A percentile compares a stretch with the other conserved stretches of the same genome.
Evolutionary conservation across 148 eudicot genomes (phyloP).

Genomic region (Camellia japonica): DNA sequence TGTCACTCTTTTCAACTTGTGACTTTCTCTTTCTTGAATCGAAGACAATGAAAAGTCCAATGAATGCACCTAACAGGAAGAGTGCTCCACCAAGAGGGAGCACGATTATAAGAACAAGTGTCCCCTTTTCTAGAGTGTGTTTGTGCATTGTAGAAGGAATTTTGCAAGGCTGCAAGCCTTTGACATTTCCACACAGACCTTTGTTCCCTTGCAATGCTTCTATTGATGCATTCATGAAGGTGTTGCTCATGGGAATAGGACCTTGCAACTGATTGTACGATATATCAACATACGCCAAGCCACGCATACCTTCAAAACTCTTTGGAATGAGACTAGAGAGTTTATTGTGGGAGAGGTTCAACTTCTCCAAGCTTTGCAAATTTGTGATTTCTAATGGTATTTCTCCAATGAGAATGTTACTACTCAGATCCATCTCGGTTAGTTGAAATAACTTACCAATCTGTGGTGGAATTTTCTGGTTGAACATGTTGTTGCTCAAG

Average conservation of each 20-base stretch:
- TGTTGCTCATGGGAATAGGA: conserved; percentile 31
- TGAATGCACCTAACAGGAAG: conserved; percentile 14
- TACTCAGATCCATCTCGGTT: conserved; percentile 25
- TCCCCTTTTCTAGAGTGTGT: neutral
- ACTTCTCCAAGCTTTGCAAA: conserved; percentile 25
- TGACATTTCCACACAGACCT: conserved; percentile 32
- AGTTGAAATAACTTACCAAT: neutral
- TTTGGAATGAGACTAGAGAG: conserved; percentile 14
- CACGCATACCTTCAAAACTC: conserved; percentile 29
- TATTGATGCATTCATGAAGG: conserved; percentile 23
- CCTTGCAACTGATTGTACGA: conserved; percentile 39
- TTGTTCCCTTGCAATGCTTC: conserved; percentile 27
- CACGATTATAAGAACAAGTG: conserved; percentile 15
- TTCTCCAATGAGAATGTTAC: conserved; percentile 33
- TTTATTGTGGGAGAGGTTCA: conserved; percentile 32
- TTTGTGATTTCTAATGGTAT: conserved; percentile 29
- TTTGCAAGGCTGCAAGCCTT: conserved; percentile 28
- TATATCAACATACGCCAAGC: conserved; percentile 23
- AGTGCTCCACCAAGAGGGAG: conserved; percentile 22
- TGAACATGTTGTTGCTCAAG: neutral
- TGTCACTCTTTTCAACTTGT: neutral
- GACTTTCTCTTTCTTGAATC: neutral
- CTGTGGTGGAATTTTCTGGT: neutral
- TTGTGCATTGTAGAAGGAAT: neutral
- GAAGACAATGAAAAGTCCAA: neutral